These are phyloP conservation scores for Schizonepeta tenuifolia DNA, from an alignment of 257 asterid species.

Conservation along the genomic window DNA sequence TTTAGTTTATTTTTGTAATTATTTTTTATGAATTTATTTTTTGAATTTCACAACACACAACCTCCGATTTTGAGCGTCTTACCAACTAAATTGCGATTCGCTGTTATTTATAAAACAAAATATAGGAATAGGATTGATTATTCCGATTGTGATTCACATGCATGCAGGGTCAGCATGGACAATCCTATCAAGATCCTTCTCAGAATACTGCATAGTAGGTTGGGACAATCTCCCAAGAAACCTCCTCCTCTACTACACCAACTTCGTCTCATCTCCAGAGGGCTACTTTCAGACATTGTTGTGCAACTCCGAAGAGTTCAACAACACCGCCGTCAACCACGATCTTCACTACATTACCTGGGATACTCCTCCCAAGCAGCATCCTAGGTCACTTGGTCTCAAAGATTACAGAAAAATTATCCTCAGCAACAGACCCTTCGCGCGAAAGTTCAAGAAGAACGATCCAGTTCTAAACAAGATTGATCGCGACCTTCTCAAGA, in stretches of 20 bases:
- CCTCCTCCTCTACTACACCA: slow-evolving; percentile 87
- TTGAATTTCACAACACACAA: too few relatives aligned
- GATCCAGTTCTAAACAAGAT: slow-evolving; percentile 65
- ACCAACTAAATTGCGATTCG: too few relatives aligned
- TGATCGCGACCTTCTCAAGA: slow-evolving; percentile 66
- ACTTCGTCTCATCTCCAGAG: slow-evolving; percentile 88
- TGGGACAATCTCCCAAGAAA: slow-evolving; percentile 88
- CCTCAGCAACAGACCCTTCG: slow-evolving; percentile 75
- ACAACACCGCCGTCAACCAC: slow-evolving; percentile 68
- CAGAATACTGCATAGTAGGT: slow-evolving; percentile 73
- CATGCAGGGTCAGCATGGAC: slow-evolving; percentile 90
- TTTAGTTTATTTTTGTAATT: too few relatives aligned
- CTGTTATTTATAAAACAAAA: too few relatives aligned
- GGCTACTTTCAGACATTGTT: slow-evolving; percentile 78
- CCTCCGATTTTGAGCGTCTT: too few relatives aligned
- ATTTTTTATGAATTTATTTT: too few relatives aligned
- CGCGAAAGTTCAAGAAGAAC: slow-evolving; percentile 80
- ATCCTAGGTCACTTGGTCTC: slow-evolving; percentile 72
- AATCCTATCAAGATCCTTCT: slow-evolving; percentile 72
- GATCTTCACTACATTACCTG: slow-evolving; percentile 88
- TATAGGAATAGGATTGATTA: too few relatives aligned
- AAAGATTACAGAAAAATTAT: slow-evolving; percentile 72
- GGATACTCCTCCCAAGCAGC: slow-evolving; percentile 91
- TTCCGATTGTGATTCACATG: too few relatives aligned
- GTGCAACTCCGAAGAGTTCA: slow-evolving; percentile 74